Conservation (phyloP, 768 basidiomycete genomes). For the Crepidotus variabilis region DNA sequence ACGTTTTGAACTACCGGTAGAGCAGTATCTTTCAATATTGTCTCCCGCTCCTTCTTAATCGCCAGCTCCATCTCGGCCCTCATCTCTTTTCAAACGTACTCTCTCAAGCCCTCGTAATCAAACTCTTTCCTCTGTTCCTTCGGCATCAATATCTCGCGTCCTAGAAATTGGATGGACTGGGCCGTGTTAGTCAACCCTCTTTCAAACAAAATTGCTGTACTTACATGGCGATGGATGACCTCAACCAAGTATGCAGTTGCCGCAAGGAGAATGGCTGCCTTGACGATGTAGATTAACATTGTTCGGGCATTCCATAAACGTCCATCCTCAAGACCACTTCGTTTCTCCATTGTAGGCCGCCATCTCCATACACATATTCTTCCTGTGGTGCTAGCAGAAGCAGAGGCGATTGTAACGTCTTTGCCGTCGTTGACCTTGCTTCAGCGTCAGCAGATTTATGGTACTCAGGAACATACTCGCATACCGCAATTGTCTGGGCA, state of each 20-base stretch:
- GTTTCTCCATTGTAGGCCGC: not conserved
- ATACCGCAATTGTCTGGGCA: conserved; percentile 4
- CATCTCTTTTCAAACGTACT: conserved; percentile 4
- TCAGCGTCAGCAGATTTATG: not conserved
- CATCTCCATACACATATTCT: not conserved
- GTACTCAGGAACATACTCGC: not conserved
- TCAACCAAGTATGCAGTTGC: not conserved
- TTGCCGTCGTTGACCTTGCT: conserved; percentile 1
- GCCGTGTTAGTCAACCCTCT: not conserved
- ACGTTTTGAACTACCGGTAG: too few species aligned
- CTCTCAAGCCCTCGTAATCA: conserved; percentile 1
- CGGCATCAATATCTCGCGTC: not conserved
- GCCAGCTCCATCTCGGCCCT: conserved; percentile 1
- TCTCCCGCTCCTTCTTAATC: not conserved
- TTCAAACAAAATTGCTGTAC: not conserved
- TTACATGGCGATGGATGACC: not conserved
- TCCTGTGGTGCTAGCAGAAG: conserved; percentile 2
- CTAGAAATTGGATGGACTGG: not conserved
- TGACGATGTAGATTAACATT: not conserved
- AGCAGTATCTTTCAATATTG: too few species aligned
- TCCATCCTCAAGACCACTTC: not conserved
- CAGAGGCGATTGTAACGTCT: conserved; percentile 1
- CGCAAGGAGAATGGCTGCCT: not conserved
- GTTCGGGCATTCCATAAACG: not conserved
- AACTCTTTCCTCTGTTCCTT: not conserved